Evolutionary conservation across 2,329 filamentous ascomycete species (phyloP), one percentile per base, ranked within the genome.

Genomic region (Capronia americana): DNA sequence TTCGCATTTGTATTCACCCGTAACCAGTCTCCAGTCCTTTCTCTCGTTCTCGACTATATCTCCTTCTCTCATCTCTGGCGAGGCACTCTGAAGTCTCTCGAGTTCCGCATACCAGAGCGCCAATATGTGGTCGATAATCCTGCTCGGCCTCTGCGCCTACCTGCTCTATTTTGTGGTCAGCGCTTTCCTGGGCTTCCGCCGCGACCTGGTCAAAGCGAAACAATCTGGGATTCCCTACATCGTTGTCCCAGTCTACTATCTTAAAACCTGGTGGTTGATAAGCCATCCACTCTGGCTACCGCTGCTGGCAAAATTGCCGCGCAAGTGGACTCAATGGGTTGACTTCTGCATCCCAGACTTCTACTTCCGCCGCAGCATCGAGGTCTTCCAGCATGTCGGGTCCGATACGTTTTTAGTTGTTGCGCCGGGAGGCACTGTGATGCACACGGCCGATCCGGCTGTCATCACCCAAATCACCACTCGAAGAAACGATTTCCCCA

Each of bases 401-500:
- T 76, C 74, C 63, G 89, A 92, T 70, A 82, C 85, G 12, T 89
- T 92, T 72, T 71, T 92, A 7, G 72, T 87, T n/a, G 88, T 89
- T 7, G 84, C 87, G 0, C 88, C 90, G 0, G 79, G 80, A 7
- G 76, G 75, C 38, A 79, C 87, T 17, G 74, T 83, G 20, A 71
- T 90, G 41, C 85, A 83, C 70, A 86, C 87, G 4, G 84, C 86
- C 50, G 87, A 89, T 75, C 85, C 90, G 17, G 88, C 89, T 66
- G 86, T 84, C 20, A 86, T 91, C 63, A 83, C 83, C 64, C 88
- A 91, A 74, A 85, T 94, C 61, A 87, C 87, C 1, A 81, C 83
- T 3, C 82, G 88, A 55, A 84, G 90, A 51, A 90, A 90, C 71
- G 85, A 88, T 67, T 93, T 93, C 73, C 89, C 88, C 53, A 92